Evolutionary conservation across 164 flowering plant species (phyloP).

Genomic region (Vitis rupestris): DNA sequence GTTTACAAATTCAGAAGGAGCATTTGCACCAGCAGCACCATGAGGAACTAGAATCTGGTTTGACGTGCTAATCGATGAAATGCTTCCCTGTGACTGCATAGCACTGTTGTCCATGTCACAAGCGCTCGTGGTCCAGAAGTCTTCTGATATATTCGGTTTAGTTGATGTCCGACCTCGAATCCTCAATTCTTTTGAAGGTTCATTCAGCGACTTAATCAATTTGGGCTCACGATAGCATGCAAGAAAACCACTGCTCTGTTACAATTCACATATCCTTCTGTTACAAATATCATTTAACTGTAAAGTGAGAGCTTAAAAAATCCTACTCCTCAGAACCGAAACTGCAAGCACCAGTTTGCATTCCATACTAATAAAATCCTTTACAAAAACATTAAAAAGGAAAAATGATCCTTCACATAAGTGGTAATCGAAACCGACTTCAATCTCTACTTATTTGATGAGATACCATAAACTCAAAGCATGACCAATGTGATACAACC

Average conservation of each 20-base stretch:
- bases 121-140: slow-evolving; percentile 49
- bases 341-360: too few species aligned
- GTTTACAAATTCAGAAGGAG: slow-evolving; percentile 47
- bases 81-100: slow-evolving; percentile 53
- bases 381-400: too few species aligned
- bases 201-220: slow-evolving; percentile 13
- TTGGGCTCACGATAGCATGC: slow-evolving; percentile 27
- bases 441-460: too few species aligned
- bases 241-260: slow-evolving; percentile 63
- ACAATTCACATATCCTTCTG: slow-evolving; percentile 20
- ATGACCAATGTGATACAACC: too few species aligned
- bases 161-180: slow-evolving; percentile 12
- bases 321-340: too few species aligned
- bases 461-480: too few species aligned
- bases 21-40: slow-evolving; percentile 20
- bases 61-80: slow-evolving; percentile 44
- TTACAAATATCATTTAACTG: slow-evolving; percentile 15
- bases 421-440: too few species aligned
- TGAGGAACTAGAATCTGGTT: slow-evolving; percentile 35
- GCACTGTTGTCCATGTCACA: slow-evolving; percentile 59
- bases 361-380: too few species aligned
- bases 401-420: too few species aligned
- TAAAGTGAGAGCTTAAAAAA: background rate
- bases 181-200: slow-evolving; percentile 14
- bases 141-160: slow-evolving; percentile 36